Percentiles rank a stretch among this genome's conserved stretches.
These are phyloP conservation scores for Dendrobium officinale DNA, from an alignment of 106 monocot species.

Conservation along the genomic window DNA sequence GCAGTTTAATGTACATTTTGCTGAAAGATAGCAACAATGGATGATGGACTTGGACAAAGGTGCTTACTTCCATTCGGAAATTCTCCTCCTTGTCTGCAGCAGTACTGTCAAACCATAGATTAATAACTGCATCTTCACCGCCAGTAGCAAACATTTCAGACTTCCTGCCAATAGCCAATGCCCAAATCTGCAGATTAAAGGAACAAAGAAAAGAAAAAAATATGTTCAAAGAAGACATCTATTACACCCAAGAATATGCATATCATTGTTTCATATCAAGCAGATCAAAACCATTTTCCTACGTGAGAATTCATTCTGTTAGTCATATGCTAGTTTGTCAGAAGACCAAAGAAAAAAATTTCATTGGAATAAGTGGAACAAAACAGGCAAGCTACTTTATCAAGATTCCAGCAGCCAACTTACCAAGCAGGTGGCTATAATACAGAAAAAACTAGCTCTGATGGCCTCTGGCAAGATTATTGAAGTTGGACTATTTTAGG, in stretches of 20 bases:
- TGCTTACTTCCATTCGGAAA: conserved; percentile 61
- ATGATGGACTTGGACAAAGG: background rate
- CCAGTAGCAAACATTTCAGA: conserved; percentile 93
- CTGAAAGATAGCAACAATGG: background rate
- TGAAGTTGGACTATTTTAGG: no score
- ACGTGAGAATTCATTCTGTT: background rate
- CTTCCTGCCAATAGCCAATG: conserved; percentile 79
- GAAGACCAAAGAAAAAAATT: background rate
- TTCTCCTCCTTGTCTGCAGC: conserved; percentile 73
- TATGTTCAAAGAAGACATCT: background rate
- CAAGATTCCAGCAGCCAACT: background rate
- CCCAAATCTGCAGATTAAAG: conserved; percentile 61
- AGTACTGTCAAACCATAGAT: conserved; percentile 87
- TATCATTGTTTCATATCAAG: background rate
- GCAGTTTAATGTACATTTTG: background rate
- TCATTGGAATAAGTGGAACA: background rate
- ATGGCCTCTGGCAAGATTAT: no score
- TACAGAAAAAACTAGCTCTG: no score
- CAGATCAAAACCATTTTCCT: background rate
- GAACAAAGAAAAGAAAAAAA: background rate
- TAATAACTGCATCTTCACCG: conserved; percentile 75
- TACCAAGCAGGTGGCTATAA: background rate
- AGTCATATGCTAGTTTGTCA: background rate
- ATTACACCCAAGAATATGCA: background rate
- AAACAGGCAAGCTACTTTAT: background rate